These are phyloP conservation scores for Salix koriyanagi DNA, from an alignment of 345 rosid genomes.

Conservation along the genomic window DNA sequence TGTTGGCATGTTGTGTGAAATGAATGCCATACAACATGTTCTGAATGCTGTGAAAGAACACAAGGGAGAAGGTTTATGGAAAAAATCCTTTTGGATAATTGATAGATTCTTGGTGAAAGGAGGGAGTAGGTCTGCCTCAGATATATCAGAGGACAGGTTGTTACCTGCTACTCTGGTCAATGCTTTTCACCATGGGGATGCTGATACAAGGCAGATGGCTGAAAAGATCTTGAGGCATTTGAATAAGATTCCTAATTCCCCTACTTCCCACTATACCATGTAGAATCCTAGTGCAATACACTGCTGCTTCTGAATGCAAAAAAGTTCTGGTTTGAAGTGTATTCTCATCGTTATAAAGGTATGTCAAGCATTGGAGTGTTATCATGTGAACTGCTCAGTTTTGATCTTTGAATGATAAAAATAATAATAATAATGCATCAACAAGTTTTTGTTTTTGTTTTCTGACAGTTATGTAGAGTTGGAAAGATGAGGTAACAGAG, in stretches of 20 bases:
- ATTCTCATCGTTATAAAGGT: neutral
- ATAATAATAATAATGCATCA: neutral
- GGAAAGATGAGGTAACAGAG: neutral
- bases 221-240: constrained; percentile 69
- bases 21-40: constrained; percentile 48
- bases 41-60: constrained; percentile 66
- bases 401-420: neutral
- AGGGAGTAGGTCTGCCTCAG: constrained; percentile 45
- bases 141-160: constrained; percentile 66
- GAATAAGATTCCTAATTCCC: constrained; percentile 64
- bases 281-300: constrained; percentile 8
- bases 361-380: neutral
- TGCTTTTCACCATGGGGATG: constrained; percentile 76
- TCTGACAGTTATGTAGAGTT: neutral
- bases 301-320: neutral
- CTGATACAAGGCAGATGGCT: constrained; percentile 71
- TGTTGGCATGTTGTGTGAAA: constrained; percentile 50
- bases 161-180: constrained; percentile 59
- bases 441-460: neutral
- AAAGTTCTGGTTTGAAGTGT: neutral
- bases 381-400: neutral
- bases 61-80: constrained; percentile 57
- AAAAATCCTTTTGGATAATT: constrained; percentile 80
- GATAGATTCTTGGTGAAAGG: constrained; percentile 74
- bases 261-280: constrained; percentile 32